These are phyloP conservation scores for Metschnikowia matae DNA, from an alignment of 805 yeast species.

Conservation along the genomic window DNA sequence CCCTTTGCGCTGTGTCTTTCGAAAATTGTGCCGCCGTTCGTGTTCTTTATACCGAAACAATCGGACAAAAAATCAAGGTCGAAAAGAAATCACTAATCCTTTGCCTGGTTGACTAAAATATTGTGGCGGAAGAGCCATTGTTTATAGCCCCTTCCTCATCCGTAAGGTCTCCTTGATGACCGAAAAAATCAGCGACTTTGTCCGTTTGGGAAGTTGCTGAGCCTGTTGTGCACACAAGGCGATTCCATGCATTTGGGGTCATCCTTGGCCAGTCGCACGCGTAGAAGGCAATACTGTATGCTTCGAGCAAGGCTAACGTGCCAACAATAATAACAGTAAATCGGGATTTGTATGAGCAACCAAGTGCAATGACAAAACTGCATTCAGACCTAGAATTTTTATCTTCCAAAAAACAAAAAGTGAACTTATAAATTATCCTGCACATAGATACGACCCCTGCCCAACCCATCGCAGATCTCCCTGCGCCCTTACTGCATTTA, in stretches of 20 bases:
- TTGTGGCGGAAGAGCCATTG: background rate
- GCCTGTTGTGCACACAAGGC: background rate
- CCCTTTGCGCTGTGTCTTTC: background rate
- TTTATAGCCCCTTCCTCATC: background rate
- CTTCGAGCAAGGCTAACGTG: background rate
- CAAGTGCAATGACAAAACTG: background rate
- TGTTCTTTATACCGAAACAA: background rate
- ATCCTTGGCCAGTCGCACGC: background rate
- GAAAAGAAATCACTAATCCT: background rate
- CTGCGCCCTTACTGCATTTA: background rate
- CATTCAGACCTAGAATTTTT: no score
- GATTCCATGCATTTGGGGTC: constrained; percentile 1
- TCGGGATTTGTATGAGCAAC: background rate
- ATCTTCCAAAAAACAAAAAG: background rate
- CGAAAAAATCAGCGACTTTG: background rate
- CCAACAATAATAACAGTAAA: background rate
- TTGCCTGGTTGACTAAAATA: background rate
- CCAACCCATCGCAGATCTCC: background rate
- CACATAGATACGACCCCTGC: background rate
- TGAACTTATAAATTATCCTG: background rate
- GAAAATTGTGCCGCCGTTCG: background rate
- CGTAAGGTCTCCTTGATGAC: background rate
- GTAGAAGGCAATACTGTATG: background rate
- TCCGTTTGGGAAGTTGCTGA: background rate
- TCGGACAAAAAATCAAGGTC: background rate